Base-by-base conservation (phyloP, 1,284 basidiomycete species). In the Ustilago sp. region DNA sequence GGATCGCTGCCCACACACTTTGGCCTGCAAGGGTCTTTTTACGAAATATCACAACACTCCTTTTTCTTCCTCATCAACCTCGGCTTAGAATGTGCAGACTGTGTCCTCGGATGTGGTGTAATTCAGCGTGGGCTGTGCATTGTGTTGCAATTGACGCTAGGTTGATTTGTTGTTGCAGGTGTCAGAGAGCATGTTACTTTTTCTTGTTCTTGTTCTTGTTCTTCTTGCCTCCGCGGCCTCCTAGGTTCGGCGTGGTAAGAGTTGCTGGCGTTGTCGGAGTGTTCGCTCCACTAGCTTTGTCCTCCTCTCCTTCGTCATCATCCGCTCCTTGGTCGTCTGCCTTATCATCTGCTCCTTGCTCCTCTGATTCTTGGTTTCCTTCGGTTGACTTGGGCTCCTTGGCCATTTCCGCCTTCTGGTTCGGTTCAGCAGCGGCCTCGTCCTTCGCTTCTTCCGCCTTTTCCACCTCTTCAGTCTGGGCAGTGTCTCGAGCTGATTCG, bases 161-260 rank as follows among this genome's bases (percentile, higher is more conserved):
- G 38, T 28, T 28, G 23, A 28, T 28, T 28, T 28, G 23, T 9
- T 39, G 15, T 39, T 39, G 38, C 15, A 9, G 15, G 15, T 39
- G 38, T 39, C 11, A 39, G n/a, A 48, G 48, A 31, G 28, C 12
- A 34, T 36, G 41, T 57, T 45, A 34, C 56, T 63, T 65, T 61
- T 75, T 62, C 48, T 66, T 69, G 45, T 72, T 76, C 59, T 77
- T 77, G 43, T 68, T 73, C 47, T 68, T 68, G 43, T 71, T 61
- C 55, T 54, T 61, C 50, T 31, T 50, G 3, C 39, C 39, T 2
- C 55, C 52, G 43, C 38, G 15, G 53, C 34, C 47, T 28, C 38
- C 62, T 8, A 43, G 64, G 17, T 68, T 71, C 31, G 74, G 62
- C 51, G 68, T 71, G 0, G 61, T 59, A 13, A 63, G 63, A 17